A percentile compares a stretch with the other conserved stretches of the same genome.
phyloP scores from a whole-genome alignment of 208 protist genomes.

The Trypanosoma caninum region DNA sequence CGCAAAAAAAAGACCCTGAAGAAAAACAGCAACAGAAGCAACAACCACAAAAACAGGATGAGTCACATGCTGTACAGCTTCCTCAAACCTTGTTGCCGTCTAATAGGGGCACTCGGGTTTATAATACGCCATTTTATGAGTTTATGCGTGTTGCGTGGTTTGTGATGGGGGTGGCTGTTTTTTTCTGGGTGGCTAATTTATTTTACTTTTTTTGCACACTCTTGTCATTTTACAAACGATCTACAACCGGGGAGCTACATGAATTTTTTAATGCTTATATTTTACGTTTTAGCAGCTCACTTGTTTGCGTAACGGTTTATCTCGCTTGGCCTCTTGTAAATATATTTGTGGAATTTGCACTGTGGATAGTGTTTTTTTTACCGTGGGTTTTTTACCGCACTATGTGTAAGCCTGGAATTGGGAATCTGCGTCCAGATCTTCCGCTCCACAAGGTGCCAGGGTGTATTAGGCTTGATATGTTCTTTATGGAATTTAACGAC shows the following conservation, averaged over 20 bases:
- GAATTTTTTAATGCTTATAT: conserved; percentile 53
- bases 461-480: conserved; percentile 81
- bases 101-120: conserved; percentile 46
- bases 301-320: conserved; percentile 64
- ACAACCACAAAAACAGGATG: neutral
- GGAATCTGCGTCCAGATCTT: conserved; percentile 60
- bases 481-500: conserved; percentile 83
- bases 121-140: conserved; percentile 82
- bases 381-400: conserved; percentile 70
- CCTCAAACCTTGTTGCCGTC: neutral
- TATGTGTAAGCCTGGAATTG: conserved; percentile 55
- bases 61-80: neutral
- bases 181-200: conserved; percentile 58
- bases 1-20: neutral
- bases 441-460: conserved; percentile 66
- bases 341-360: conserved; percentile 53
- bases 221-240: conserved; percentile 39
- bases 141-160: conserved; percentile 81
- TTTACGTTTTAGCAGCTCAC: conserved; percentile 38
- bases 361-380: conserved; percentile 54
- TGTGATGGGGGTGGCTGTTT: conserved; percentile 53
- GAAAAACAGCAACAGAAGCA: conserved; percentile 1
- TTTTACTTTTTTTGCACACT: conserved; percentile 65
- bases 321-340: conserved; percentile 76
- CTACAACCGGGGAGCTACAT: conserved; percentile 47